Base-by-base conservation (phyloP, 2,329 filamentous ascomycete species). In the Colletotrichum sp. region DNA sequence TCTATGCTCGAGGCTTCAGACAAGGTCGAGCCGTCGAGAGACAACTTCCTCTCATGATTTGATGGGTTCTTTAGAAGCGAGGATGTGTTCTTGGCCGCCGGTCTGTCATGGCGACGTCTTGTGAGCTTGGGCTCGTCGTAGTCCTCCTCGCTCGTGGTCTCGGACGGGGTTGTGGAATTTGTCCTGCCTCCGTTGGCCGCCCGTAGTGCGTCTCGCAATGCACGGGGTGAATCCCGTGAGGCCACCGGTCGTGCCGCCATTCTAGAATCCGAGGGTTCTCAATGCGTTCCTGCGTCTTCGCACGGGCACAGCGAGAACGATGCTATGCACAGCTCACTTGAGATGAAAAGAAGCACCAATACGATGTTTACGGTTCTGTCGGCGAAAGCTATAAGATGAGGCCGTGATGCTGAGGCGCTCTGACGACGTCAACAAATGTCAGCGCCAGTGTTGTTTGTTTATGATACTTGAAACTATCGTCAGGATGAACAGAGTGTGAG, bases 91-190 rank as follows among this genome's bases (percentile, higher is more conserved):
- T 57, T 30, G 19, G 27, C 39, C 27, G 16, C 39, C 6, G 63
- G 25, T 65, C 19, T 55, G 34, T 39, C 39, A 16, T 64, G 48
- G 28, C 28, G 52, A 19, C 36, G 36, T 59, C 28, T 71, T 57
- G 71, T 39, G 9, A 22, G 36, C 34, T 52, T 76, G 22, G 65
- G 44, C 19, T 86, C 84, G 36, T 88, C 86, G 63, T 87, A 87
- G 71, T 88, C 87, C 77, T 88, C 87, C 70, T 87, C 87, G 48
- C 86, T 88, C 3, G 86, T 81, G 16, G 84, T 87, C 16, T 87
- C 86, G 3, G 85, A 86, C 36, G 80, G 77, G 75, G 78, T 39
- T 6, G 70, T 30, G n/a, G 22, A 30, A 12, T 34, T 59, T 12
- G 55, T 36, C 28, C 52, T 71, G 36, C 72, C 74, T 32, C 60